These are phyloP conservation scores for Lactarius akahatsu DNA, from an alignment of 768 basidiomycete genomes.

Conservation along the genomic window DNA sequence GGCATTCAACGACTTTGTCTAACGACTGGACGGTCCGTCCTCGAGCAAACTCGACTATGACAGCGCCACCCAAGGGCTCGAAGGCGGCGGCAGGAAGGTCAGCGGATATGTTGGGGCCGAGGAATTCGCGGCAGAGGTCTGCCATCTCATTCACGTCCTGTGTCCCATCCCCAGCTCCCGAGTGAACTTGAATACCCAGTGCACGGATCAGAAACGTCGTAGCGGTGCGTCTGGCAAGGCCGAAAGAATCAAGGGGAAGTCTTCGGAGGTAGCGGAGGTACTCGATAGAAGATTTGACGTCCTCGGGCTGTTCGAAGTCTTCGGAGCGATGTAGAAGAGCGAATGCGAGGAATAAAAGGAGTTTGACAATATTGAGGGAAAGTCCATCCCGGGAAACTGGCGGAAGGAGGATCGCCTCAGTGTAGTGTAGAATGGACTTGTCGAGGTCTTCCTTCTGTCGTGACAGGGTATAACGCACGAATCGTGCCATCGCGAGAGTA, in stretches of 20 bases:
- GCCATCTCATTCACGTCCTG: background rate
- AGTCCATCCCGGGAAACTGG: background rate
- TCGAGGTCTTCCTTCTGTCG: background rate
- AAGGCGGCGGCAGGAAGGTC: background rate
- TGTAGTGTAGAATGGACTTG: background rate
- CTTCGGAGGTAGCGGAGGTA: background rate
- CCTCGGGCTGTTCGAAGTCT: background rate
- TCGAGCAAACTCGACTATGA: background rate
- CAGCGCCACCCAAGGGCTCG: background rate
- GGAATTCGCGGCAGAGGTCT: conserved; percentile 1
- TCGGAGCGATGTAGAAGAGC: background rate
- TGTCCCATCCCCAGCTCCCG: background rate
- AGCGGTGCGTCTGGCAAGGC: background rate
- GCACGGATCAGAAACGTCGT: background rate
- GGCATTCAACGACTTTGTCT: background rate
- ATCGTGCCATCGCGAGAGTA: background rate
- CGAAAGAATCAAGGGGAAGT: background rate
- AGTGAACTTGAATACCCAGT: background rate
- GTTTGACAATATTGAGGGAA: background rate
- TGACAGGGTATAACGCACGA: too few species aligned
- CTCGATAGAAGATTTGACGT: background rate
- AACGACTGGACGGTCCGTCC: background rate
- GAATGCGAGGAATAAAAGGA: background rate
- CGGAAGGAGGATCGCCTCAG: background rate
- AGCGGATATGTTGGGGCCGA: background rate